phyloP scores from a whole-genome alignment of 305 asterid genomes.

The Ilex paraguariensis region DNA sequence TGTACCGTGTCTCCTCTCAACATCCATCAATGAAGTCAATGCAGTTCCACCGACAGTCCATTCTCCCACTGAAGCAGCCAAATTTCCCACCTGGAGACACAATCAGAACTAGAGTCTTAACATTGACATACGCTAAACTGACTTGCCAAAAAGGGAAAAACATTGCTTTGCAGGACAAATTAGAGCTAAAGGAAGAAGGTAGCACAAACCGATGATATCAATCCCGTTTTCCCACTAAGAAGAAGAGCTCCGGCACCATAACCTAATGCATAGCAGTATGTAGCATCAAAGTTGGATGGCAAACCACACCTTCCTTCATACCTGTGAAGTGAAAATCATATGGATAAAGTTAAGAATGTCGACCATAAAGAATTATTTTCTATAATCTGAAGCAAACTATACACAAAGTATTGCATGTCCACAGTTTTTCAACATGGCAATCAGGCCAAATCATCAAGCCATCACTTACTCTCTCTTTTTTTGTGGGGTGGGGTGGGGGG shows the following conservation, averaged over 20 bases:
- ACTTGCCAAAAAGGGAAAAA: background rate
- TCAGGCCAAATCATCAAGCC: background rate
- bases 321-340: slow-evolving; percentile 30
- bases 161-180: no score
- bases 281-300: slow-evolving; percentile 90
- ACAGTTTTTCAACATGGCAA: background rate
- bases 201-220: slow-evolving; percentile 81
- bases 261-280: slow-evolving; percentile 93
- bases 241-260: slow-evolving; percentile 90
- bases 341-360: slow-evolving; percentile 5
- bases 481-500: no score
- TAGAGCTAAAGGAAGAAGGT: background rate
- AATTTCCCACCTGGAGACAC: slow-evolving; percentile 41
- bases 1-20: slow-evolving; percentile 96
- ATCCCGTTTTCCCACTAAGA: slow-evolving; percentile 81
- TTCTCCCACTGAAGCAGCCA: slow-evolving; percentile 86
- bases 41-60: slow-evolving; percentile 98
- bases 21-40: slow-evolving; percentile 90
- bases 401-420: no score
- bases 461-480: no score
- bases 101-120: background rate
- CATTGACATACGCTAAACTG: background rate
- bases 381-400: no score
- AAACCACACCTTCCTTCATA: slow-evolving; percentile 97
- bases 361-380: slow-evolving; percentile 5